Conservation (phyloP, 768 basidiomycete genomes). For the Phlebiopsis flavidoalba region DNA sequence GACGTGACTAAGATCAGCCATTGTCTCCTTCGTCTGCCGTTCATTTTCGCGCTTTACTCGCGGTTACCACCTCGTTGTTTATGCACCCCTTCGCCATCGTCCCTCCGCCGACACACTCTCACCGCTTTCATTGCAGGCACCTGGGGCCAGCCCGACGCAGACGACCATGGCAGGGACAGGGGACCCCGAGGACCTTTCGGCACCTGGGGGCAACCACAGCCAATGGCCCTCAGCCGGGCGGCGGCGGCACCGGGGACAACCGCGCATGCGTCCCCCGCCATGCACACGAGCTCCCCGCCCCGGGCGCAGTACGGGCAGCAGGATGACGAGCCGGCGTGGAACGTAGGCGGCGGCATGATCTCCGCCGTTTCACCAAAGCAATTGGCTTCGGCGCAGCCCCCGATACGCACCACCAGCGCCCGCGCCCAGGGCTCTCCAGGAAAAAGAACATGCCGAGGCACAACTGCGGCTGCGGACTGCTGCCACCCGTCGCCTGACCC, state of each 20-base stretch:
- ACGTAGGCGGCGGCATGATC: background rate
- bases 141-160: background rate
- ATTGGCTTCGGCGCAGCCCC: background rate
- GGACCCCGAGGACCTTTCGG: too few species aligned
- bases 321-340: background rate
- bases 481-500: conserved; percentile 1
- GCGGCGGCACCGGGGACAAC: background rate
- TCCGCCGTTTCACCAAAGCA: background rate
- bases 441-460: background rate
- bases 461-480: background rate
- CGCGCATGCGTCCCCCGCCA: background rate
- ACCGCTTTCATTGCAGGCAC: background rate
- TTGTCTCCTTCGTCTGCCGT: background rate
- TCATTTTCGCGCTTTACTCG: background rate
- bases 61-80: background rate
- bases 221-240: background rate
- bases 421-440: background rate
- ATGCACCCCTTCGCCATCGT: background rate
- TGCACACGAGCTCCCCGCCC: background rate
- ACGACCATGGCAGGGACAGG: conserved; percentile 2
- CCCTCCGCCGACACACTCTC: background rate
- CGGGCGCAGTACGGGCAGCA: background rate
- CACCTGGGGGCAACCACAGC: background rate
- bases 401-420: background rate
- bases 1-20: background rate